A percentile compares a stretch with the other conserved stretches of the same genome.
phyloP scores from a whole-genome alignment of 1,284 basidiomycete species.

The Ganoderma boninense region DNA sequence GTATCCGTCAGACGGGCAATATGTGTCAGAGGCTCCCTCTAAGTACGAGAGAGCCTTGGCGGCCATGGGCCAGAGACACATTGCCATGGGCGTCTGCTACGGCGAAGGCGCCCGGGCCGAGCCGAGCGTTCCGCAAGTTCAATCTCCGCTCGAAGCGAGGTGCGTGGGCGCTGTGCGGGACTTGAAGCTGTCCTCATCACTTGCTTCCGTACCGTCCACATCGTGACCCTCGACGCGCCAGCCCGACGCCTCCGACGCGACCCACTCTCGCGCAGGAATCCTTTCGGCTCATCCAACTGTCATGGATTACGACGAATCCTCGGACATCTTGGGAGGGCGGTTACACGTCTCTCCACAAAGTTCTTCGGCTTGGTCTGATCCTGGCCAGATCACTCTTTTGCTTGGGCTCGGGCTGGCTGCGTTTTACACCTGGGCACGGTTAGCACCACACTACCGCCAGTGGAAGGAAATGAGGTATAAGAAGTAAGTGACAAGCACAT shows the following conservation, averaged over 20 bases:
- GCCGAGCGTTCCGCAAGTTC: slow-evolving; percentile 6
- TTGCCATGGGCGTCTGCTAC: not conserved
- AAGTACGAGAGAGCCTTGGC: no score
- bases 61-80: no score
- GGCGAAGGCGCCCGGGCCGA: not conserved
- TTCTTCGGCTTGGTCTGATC: slow-evolving; percentile 43
- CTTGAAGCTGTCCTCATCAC: slow-evolving; percentile 7
- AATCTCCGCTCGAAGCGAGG: slow-evolving; percentile 37
- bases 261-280: slow-evolving; percentile 15
- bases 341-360: slow-evolving; percentile 50
- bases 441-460: slow-evolving; percentile 42
- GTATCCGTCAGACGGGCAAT: not conserved
- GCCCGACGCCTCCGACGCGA: slow-evolving; percentile 48
- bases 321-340: slow-evolving; percentile 73
- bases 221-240: slow-evolving; percentile 34
- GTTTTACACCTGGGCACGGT: slow-evolving; percentile 32
- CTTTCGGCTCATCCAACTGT: slow-evolving; percentile 4
- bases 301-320: slow-evolving; percentile 47
- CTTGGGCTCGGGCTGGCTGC: slow-evolving; percentile 27
- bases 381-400: slow-evolving; percentile 36
- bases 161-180: slow-evolving; percentile 24
- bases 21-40: not conserved
- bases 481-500: slow-evolving; percentile 53
- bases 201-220: slow-evolving; percentile 28
- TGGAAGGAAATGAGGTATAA: slow-evolving; percentile 67